phyloP scores from a whole-genome alignment of 208 protist genomes.

The Trypanosoma platydactyli region DNA sequence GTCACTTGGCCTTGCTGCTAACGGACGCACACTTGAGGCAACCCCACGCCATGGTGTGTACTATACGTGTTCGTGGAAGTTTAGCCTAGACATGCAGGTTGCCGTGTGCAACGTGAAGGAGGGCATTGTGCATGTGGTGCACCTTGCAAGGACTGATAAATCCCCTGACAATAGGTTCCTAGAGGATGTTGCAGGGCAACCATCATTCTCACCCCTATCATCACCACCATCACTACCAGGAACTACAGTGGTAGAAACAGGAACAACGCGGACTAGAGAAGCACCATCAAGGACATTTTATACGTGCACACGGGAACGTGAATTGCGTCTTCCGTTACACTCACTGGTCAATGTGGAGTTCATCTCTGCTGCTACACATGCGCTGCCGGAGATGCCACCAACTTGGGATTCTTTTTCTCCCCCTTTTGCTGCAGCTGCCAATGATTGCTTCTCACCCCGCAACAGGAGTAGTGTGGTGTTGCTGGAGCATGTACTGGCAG shows the following conservation, averaged over 20 bases:
- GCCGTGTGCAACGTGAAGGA: constrained; percentile 64
- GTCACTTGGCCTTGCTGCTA: background rate
- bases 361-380: constrained; percentile 65
- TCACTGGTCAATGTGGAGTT: constrained; percentile 82
- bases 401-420: background rate
- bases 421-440: background rate
- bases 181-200: background rate
- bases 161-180: background rate
- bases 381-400: constrained; percentile 18
- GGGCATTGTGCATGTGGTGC: constrained; percentile 56
- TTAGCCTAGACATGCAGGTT: constrained; percentile 66
- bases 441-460: background rate
- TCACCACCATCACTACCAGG: background rate
- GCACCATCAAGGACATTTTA: background rate
- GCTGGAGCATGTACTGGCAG: constrained; percentile 13
- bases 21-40: constrained; percentile 33
- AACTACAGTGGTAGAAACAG: background rate
- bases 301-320: constrained; percentile 34
- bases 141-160: constrained; percentile 28
- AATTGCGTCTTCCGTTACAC: constrained; percentile 52
- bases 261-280: background rate
- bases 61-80: constrained; percentile 73
- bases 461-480: constrained; percentile 1
- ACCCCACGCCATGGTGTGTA: constrained; percentile 23
- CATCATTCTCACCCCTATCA: background rate